Conservation (phyloP, 2,329 filamentous ascomycete species). For the Thelonectria discophora region DNA sequence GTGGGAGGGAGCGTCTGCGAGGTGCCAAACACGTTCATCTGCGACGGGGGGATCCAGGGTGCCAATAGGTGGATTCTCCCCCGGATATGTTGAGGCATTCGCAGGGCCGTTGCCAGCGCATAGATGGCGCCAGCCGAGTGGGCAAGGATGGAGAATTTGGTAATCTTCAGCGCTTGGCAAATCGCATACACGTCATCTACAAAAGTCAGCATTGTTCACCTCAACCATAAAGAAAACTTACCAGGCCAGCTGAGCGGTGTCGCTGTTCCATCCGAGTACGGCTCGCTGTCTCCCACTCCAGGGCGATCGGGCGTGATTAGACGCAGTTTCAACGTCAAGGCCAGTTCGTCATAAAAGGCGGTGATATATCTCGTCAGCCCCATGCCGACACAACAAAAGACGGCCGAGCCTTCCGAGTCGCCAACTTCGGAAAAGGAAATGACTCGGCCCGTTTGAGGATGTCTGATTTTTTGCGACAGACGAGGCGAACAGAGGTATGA, state of each 20-base stretch:
- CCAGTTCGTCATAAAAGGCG: constrained; percentile 96
- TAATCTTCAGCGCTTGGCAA: constrained; percentile 90
- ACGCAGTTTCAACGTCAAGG: constrained; percentile 84
- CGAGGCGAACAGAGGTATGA: constrained; percentile 84
- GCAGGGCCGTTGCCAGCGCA: constrained; percentile 90
- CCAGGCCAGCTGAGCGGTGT: constrained; percentile 95
- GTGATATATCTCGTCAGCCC: constrained; percentile 94
- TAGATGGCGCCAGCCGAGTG: constrained; percentile 99
- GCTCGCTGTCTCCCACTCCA: constrained; percentile 90
- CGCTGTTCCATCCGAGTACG: constrained; percentile 81
- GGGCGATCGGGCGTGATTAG: constrained; percentile 94
- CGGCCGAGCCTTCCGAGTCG: constrained; percentile 87
- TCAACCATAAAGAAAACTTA: constrained; percentile 55
- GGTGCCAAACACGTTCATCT: constrained; percentile 81
- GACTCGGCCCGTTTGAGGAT: constrained; percentile 84
- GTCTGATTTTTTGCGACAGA: constrained; percentile 85
- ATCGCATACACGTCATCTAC: constrained; percentile 88
- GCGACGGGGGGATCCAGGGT: constrained; percentile 96
- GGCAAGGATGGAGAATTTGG: constrained; percentile 93
- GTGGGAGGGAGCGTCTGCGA: constrained; percentile 80
- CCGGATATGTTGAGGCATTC: constrained; percentile 95
- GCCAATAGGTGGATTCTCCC: constrained; percentile 94
- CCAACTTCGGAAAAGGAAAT: constrained; percentile 98
- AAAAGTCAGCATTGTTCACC: constrained; percentile 39
- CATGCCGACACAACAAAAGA: constrained; percentile 98